Percentiles rank a stretch among this genome's conserved stretches.
phyloP scores from a whole-genome alignment of 2,329 filamentous ascomycete genomes.

The Aspergillus piperis region DNA sequence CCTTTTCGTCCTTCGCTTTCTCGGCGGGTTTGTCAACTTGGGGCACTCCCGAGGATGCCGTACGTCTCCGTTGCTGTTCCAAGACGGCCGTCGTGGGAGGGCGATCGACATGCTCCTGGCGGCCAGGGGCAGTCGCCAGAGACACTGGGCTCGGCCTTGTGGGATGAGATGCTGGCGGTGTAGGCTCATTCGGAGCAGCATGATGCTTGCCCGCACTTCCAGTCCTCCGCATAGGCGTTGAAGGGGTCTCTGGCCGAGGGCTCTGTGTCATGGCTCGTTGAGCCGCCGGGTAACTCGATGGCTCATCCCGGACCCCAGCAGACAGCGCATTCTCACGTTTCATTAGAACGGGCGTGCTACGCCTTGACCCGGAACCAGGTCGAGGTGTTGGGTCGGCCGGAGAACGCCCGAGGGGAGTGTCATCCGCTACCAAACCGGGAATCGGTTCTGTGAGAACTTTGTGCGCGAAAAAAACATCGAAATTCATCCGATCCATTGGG shows the following conservation, averaged over 20 bases:
- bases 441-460: conserved; percentile 72
- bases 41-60: conserved; percentile 49
- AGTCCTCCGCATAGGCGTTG: conserved; percentile 34
- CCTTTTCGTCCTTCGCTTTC: conserved; percentile 49
- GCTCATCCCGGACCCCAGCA: conserved; percentile 25
- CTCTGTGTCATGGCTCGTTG: conserved; percentile 43
- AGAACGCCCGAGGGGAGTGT: conserved; percentile 51
- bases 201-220: conserved; percentile 37
- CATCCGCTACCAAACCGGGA: conserved; percentile 77
- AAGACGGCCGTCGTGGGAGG: conserved; percentile 45
- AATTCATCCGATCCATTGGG: conserved; percentile 80
- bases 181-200: conserved; percentile 28
- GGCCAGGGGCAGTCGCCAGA: conserved; percentile 43
- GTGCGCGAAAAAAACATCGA: conserved; percentile 81
- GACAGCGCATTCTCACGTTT: conserved; percentile 27
- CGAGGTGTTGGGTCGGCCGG: conserved; percentile 22
- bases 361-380: conserved; percentile 22
- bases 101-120: conserved; percentile 40
- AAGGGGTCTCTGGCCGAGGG: conserved; percentile 31
- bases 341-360: conserved; percentile 17
- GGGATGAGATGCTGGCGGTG: conserved; percentile 28
- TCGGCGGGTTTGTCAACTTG: conserved; percentile 42
- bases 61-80: conserved; percentile 64
- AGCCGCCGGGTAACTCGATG: conserved; percentile 22
- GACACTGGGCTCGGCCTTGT: conserved; percentile 38